Evolutionary conservation across 2,329 filamentous ascomycete species (phyloP), one percentile per base, ranked within the genome.

Genomic region (Sphaerulina vaccinii): DNA sequence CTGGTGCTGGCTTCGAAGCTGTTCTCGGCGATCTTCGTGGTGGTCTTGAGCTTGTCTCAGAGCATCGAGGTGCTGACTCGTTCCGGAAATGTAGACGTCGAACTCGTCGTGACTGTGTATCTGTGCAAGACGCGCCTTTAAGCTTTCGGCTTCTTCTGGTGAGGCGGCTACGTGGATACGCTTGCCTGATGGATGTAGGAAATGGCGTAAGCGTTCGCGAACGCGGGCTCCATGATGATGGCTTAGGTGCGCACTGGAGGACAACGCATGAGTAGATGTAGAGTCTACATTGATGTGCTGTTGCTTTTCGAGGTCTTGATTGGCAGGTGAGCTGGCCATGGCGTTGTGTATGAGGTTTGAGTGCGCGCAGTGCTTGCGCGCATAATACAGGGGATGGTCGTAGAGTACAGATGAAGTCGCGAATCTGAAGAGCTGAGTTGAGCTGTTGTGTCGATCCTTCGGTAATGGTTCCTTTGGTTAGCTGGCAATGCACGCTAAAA

Each of bases 21-120:
- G 64, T 35, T 73, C 70, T 27, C 77, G 74, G 8, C 71, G 71
- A 18, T 67, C 61, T 54, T 79, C 73, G 62, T 84, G 81, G 58
- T 84, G 79, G 21, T 68, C 68, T 56, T 80, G 79, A 0, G 79
- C 73, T 52, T 75, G 63, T 39, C 72, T 69, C 32, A 85, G 73
- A 16, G 76, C 78, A 46, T 73, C 68, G 33, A 76, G 66, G 62
- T 78, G 75, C 56, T 77, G 74, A n/a, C 67, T 62, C 3, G 78
- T 81, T 7, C 82, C 82, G 52, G 79, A 78, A 44, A 85, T 72
- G n/a, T 82, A 77, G 9, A 84, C 66, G 57, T 83, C 79, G 47
- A 82, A 79, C 7, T 64, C 61, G 43, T 77, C 72, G 18, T 59
- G 59, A 57, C 63, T 64, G 58, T 68, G 65, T 9, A 66, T 64